A percentile compares a stretch with the other conserved stretches of the same genome.
phyloP scores from a whole-genome alignment of 2,329 filamentous ascomycete genomes.

The Diplodia sapinea region DNA sequence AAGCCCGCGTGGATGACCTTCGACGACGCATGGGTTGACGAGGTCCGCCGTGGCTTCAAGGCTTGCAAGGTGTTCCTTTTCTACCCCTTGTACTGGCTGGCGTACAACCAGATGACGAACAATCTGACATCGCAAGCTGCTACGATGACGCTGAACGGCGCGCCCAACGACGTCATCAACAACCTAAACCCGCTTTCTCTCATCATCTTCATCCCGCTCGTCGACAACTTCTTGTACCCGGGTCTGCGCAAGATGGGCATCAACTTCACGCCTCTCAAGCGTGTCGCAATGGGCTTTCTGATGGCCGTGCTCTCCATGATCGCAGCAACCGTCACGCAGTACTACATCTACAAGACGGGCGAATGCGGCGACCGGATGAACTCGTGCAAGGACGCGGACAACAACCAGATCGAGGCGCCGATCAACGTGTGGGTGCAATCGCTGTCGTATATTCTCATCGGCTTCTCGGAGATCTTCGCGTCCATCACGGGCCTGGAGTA shows the following conservation, averaged over 20 bases:
- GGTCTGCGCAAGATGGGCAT: constrained; percentile 54
- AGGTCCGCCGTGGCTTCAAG: constrained; percentile 48
- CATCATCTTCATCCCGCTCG: constrained; percentile 61
- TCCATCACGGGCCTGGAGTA: constrained; percentile 72
- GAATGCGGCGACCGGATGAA: constrained; percentile 65
- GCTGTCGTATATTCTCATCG: constrained; percentile 58
- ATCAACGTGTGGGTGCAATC: constrained; percentile 69
- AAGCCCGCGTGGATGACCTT: constrained; percentile 79
- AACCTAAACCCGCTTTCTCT: constrained; percentile 61
- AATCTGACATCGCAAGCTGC: constrained; percentile 63
- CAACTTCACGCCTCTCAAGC: constrained; percentile 60
- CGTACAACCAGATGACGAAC: constrained; percentile 62
- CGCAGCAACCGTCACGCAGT: constrained; percentile 56
- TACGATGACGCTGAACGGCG: constrained; percentile 58
- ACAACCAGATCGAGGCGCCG: constrained; percentile 51
- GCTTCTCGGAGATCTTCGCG: constrained; percentile 63
- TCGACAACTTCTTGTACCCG: constrained; percentile 61
- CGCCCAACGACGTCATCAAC: constrained; percentile 63
- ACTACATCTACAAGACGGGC: constrained; percentile 68
- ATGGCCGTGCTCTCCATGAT: constrained; percentile 57
- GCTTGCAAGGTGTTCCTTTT: constrained; percentile 61
- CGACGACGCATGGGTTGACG: constrained; percentile 80
- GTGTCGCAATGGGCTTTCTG: constrained; percentile 59
- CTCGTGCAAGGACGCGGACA: constrained; percentile 53
- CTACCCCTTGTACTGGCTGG: constrained; percentile 51